Base-by-base conservation (phyloP, 306 rosid genomes). In the Quillaja saponaria region DNA sequence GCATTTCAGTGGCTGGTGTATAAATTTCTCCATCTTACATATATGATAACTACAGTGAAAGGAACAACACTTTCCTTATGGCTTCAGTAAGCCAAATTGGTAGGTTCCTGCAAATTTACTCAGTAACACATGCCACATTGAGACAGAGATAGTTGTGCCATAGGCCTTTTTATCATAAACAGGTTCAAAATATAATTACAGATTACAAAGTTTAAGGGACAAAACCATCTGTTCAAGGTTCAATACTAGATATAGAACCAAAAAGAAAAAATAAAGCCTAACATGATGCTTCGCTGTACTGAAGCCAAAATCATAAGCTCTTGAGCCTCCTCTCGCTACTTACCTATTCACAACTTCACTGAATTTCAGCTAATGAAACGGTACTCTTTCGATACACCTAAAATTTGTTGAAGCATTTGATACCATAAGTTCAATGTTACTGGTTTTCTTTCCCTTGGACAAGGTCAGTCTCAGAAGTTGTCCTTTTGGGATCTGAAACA, bases 221-320 rank as follows among this genome's bases (percentile, higher is more conserved):
- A 39, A 39, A 39, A 16, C 46, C 58, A 52, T 41, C 6, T 12
- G 50, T 55, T 39, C 66, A 44, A 35, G 59, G 33, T 51, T 34
- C 50, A 55, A 49, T 9, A 17, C 34, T 34, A 57, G 48, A 63
- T 39, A 41, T 10, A 39, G 38, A 13, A 49, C 55, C 28, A 25
- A 16, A 66, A 68, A 39, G 61, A 14, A 16, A 60, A 66, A n/a
- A n/a, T n/a, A n/a, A 21, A 63, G 55, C 63, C 61, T 38, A 48
- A 62, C 63, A 46, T 20, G 28, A 79, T 25, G 18, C 67, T 39
- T 49, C 52, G 17, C 34, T 39, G 37, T 25, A 58, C 53, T 61
- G 34, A 63, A 81, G 40, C 35, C 51, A 76, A 65, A 73, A 57
- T 35, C 69, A 53, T 17, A 15, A 55, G 46, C 48, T 52, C 49